Conservation (phyloP, 2,329 filamentous ascomycete species). For the Fusarium tuaranense region DNA sequence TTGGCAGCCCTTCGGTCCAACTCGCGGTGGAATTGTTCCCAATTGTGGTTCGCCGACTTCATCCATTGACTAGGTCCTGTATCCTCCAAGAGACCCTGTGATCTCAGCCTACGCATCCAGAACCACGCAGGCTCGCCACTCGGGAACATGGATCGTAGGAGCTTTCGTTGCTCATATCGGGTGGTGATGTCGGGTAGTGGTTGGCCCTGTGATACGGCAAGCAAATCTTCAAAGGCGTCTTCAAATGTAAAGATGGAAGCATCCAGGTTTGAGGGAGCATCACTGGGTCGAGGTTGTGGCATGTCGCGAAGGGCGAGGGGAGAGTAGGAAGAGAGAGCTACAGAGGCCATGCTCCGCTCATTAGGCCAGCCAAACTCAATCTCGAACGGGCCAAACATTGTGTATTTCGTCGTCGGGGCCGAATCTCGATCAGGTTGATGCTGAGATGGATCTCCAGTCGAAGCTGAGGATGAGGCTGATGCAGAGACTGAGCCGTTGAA, state of each 20-base stretch:
- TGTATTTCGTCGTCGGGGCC: conserved; percentile 17
- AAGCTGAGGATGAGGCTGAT: conserved; percentile 25
- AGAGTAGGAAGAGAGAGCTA: conserved; percentile 46
- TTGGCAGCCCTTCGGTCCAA: conserved; percentile 45
- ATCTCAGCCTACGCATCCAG: conserved; percentile 55
- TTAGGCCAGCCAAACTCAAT: conserved; percentile 30
- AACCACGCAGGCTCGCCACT: conserved; percentile 55
- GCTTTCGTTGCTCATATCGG: conserved; percentile 50
- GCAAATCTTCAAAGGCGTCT: conserved; percentile 69
- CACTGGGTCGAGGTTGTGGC: conserved; percentile 60
- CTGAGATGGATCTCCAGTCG: conserved; percentile 20
- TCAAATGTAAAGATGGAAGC: conserved; percentile 61
- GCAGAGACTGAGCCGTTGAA: conserved; percentile 31
- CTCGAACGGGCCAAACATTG: conserved; percentile 36
- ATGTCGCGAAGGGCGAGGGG: conserved; percentile 55
- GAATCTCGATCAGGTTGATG: background rate
- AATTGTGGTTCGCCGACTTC: conserved; percentile 37
- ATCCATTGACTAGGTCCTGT: conserved; percentile 37
- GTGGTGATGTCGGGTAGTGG: conserved; percentile 55
- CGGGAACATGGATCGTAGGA: conserved; percentile 54
- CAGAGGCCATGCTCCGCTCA: conserved; percentile 35
- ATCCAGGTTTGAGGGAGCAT: conserved; percentile 53
- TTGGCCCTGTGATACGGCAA: conserved; percentile 58
- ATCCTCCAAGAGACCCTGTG: conserved; percentile 53
- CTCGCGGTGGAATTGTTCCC: conserved; percentile 47